These are phyloP conservation scores for Peronospora destructor DNA, from an alignment of 352 stramenopile genomes.

Conservation along the genomic window DNA sequence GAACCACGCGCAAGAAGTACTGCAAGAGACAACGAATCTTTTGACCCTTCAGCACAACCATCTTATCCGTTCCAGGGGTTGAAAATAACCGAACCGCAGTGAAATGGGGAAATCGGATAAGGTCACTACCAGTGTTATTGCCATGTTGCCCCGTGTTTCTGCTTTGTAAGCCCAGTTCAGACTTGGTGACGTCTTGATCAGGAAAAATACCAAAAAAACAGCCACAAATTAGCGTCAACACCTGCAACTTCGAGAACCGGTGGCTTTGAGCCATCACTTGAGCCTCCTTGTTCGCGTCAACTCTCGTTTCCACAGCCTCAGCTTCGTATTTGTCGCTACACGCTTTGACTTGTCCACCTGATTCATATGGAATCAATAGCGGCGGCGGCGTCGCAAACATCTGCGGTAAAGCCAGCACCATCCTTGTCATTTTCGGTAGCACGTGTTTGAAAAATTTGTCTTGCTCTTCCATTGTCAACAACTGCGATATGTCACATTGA, in stretches of 20 bases:
- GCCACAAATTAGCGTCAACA: conserved; percentile 38
- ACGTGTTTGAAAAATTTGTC: conserved; percentile 35
- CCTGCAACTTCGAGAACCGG: conserved; percentile 40
- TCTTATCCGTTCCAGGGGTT: conserved; percentile 15
- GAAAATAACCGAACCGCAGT: conserved; percentile 39
- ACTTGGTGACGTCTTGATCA: conserved; percentile 29
- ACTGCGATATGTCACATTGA: conserved; percentile 14
- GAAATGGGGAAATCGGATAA: conserved; percentile 50
- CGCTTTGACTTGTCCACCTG: background rate
- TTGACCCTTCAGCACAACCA: conserved; percentile 42
- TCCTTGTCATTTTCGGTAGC: conserved; percentile 40
- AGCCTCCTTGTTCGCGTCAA: background rate
- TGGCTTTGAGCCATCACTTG: conserved; percentile 22
- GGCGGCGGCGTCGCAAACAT: conserved; percentile 34
- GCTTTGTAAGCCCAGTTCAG: conserved; percentile 5
- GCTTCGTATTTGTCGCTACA: background rate
- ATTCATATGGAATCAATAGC: conserved; percentile 34
- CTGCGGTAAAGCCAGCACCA: conserved; percentile 45
- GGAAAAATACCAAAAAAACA: conserved; percentile 67
- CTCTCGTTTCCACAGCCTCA: background rate
- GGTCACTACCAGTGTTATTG: conserved; percentile 1
- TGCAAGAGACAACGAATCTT: conserved; percentile 68
- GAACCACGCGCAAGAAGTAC: conserved; percentile 57
- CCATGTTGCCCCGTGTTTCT: conserved; percentile 7
- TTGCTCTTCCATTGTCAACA: conserved; percentile 32